Percentiles rank a stretch among this genome's conserved stretches.
These are phyloP conservation scores for Tricholoma furcatifolium DNA, from an alignment of 768 basidiomycete species.

Conservation along the genomic window DNA sequence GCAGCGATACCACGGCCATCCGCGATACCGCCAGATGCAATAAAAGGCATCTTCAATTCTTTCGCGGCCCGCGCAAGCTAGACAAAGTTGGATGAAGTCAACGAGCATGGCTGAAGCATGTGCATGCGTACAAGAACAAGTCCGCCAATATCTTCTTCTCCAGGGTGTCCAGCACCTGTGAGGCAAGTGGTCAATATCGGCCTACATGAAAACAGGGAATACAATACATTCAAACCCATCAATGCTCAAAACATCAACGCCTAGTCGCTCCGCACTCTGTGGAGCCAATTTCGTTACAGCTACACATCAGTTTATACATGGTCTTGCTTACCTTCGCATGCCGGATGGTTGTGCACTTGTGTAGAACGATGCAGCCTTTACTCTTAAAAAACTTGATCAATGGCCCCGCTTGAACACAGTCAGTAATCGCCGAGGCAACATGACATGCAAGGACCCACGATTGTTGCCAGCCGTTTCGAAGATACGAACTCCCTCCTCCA, in stretches of 20 bases:
- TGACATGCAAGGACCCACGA: slow-evolving; percentile 46
- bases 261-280: slow-evolving; percentile 61
- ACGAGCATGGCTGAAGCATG: not conserved
- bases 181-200: slow-evolving; percentile 10
- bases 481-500: slow-evolving; percentile 84
- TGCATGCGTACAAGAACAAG: slow-evolving; percentile 62
- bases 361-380: slow-evolving; percentile 76
- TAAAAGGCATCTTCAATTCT: slow-evolving; percentile 80
- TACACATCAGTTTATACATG: not conserved
- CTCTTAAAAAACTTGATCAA: slow-evolving; percentile 81
- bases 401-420: slow-evolving; percentile 57
- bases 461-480: slow-evolving; percentile 95
- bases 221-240: slow-evolving; percentile 85
- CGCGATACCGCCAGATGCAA: slow-evolving; percentile 90
- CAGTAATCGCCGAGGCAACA: not conserved
- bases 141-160: slow-evolving; percentile 91
- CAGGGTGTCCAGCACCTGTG: slow-evolving; percentile 88
- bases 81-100: not conserved
- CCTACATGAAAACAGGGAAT: not conserved
- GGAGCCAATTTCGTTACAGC: not conserved
- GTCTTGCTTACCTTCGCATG: slow-evolving; percentile 67
- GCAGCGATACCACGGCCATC: slow-evolving; percentile 84
- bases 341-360: slow-evolving; percentile 86
- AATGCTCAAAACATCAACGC: slow-evolving; percentile 86
- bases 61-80: slow-evolving; percentile 86